phyloP scores from a whole-genome alignment of 352 stramenopile genomes.

The Albugo laibachii region DNA sequence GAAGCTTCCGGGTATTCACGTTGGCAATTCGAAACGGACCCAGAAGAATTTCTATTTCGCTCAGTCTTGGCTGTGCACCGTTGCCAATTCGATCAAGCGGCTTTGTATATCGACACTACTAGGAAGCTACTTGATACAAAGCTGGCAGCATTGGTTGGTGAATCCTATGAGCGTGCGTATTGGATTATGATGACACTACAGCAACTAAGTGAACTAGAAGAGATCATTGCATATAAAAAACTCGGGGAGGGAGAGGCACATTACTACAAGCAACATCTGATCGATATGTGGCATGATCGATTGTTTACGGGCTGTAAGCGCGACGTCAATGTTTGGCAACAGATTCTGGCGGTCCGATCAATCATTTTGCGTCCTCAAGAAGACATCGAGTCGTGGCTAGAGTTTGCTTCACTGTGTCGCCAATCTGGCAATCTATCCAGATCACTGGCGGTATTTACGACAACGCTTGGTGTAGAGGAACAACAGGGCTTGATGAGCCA shows the following conservation, averaged over 20 bases:
- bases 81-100: conserved; percentile 82
- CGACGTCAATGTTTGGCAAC: conserved; percentile 86
- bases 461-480: conserved; percentile 11
- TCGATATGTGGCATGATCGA: conserved; percentile 72
- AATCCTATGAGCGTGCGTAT: conserved; percentile 95
- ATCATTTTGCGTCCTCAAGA: conserved; percentile 73
- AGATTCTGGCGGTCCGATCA: conserved; percentile 86
- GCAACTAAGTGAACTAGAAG: conserved; percentile 93
- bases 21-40: conserved; percentile 15
- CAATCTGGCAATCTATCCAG: conserved; percentile 74
- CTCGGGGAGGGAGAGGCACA: conserved; percentile 49
- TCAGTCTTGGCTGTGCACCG: conserved; percentile 89
- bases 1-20: conserved; percentile 6
- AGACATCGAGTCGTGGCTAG: conserved; percentile 81
- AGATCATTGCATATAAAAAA: conserved; percentile 93
- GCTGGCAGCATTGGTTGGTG: conserved; percentile 89
- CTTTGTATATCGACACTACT: conserved; percentile 85
- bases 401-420: conserved; percentile 84
- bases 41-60: conserved; percentile 22
- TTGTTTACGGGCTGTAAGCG: conserved; percentile 65
- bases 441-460: conserved; percentile 72
- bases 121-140: conserved; percentile 85
- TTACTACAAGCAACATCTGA: conserved; percentile 59
- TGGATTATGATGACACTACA: conserved; percentile 92
- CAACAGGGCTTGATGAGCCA: conserved; percentile 6